Percentiles rank a stretch among this genome's conserved stretches.
Conservation (phyloP, 140 eudicot species). For the Ambrosia hybrid region DNA sequence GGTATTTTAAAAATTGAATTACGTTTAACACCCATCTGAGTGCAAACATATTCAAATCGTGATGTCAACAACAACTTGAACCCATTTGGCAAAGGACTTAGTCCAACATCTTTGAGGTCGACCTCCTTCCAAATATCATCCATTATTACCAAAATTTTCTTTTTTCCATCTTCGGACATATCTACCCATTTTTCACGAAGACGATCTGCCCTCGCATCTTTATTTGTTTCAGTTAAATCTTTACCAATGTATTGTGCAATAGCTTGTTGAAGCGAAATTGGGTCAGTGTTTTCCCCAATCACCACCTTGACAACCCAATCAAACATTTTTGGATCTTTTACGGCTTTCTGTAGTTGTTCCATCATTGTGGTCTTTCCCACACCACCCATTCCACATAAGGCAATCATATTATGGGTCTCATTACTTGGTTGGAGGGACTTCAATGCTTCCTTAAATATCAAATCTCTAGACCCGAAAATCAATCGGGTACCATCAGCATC, state of each 20-base stretch:
- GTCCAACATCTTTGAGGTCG: slow-evolving; percentile 24
- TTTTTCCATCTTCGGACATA: slow-evolving; percentile 9
- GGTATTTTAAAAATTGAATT: not conserved
- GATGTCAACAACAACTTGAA: slow-evolving; percentile 25
- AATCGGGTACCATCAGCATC: not conserved
- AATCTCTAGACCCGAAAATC: slow-evolving; percentile 3
- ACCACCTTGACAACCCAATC: slow-evolving; percentile 25
- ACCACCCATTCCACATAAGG: slow-evolving; percentile 18
- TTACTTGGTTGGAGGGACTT: slow-evolving; percentile 10
- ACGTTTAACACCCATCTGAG: not conserved
- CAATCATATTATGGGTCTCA: slow-evolving; percentile 7
- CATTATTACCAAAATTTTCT: slow-evolving; percentile 27
- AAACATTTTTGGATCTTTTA: not conserved
- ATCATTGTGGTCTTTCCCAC: slow-evolving; percentile 29
- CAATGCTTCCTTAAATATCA: not conserved
- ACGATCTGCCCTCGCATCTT: slow-evolving; percentile 21
- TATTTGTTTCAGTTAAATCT: slow-evolving; percentile 4
- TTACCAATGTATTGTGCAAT: slow-evolving; percentile 1
- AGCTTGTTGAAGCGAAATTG: slow-evolving; percentile 8
- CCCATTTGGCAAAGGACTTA: slow-evolving; percentile 17
- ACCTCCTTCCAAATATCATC: slow-evolving; percentile 36
- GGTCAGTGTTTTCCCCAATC: slow-evolving; percentile 13
- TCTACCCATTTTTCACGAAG: not conserved
- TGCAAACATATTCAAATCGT: slow-evolving; percentile 20
- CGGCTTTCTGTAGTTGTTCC: slow-evolving; percentile 19